Evolutionary conservation across 23 red algal genomes (phyloP).

Genomic region (Gracilaria domingensis): DNA sequence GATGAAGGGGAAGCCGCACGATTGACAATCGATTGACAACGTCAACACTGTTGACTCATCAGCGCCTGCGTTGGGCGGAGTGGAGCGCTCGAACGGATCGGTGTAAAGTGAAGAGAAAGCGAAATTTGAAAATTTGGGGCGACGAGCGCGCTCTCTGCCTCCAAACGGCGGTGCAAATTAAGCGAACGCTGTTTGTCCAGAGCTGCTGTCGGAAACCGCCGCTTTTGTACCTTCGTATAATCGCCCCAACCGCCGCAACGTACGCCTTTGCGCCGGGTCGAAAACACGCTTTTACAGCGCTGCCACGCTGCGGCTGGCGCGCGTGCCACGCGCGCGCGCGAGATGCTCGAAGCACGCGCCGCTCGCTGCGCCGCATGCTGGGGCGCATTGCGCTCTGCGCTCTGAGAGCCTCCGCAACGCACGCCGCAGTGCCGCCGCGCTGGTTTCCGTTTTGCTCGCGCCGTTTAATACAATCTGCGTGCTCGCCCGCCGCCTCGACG

Average conservation of each 20-base stretch:
- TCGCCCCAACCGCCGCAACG: not conserved
- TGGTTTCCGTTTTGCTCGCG: too few species aligned
- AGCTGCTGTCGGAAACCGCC: not conserved
- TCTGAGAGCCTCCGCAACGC: too few species aligned
- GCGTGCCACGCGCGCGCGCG: not conserved
- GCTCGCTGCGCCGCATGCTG: not conserved
- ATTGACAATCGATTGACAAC: too few species aligned
- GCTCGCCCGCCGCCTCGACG: too few species aligned
- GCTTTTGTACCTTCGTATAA: not conserved
- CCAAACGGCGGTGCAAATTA: not conserved
- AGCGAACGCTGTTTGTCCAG: not conserved
- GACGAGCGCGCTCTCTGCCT: not conserved
- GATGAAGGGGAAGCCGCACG: not conserved
- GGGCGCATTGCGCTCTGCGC: too few species aligned
- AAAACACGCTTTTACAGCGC: too few species aligned
- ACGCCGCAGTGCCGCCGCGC: too few species aligned
- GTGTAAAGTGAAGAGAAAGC: not conserved
- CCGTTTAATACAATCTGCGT: not conserved
- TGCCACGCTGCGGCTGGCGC: too few species aligned
- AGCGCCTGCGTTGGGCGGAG: not conserved
- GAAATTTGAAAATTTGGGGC: slow-evolving; percentile 5
- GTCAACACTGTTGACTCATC: too few species aligned
- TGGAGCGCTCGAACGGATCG: not conserved
- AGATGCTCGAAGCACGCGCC: not conserved
- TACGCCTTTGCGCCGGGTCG: not conserved